Evolutionary conservation across 208 protist species (phyloP).

Genomic region (Leishmania tropica): DNA sequence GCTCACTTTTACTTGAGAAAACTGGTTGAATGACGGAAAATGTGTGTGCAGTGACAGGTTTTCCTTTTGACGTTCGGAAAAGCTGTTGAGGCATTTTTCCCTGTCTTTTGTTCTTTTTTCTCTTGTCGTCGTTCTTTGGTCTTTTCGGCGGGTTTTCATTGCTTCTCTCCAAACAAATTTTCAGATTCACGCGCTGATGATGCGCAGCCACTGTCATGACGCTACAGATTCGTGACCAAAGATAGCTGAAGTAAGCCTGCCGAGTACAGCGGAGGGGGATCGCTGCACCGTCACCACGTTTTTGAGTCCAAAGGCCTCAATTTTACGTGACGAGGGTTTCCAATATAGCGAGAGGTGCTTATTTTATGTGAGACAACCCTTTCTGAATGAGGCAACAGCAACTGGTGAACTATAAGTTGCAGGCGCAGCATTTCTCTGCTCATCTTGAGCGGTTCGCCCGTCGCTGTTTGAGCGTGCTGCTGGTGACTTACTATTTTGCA

Average conservation of each 20-base stretch:
- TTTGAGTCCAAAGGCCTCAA: not conserved
- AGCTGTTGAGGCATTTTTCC: not conserved
- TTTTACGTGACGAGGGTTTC: not conserved
- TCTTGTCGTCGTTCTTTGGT: too few species aligned
- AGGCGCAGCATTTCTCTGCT: not conserved
- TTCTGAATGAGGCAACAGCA: not conserved
- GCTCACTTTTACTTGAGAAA: not conserved
- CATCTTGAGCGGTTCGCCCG: not conserved
- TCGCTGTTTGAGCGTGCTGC: not conserved
- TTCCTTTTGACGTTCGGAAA: not conserved
- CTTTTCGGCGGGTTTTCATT: not conserved
- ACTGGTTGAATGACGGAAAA: not conserved
- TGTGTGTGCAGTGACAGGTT: not conserved
- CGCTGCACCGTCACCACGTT: not conserved
- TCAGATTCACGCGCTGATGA: not conserved
- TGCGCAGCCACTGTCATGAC: not conserved
- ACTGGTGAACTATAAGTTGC: not conserved
- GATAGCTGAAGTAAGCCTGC: not conserved
- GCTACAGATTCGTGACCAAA: not conserved
- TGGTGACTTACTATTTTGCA: too few species aligned
- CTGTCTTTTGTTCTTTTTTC: too few species aligned
- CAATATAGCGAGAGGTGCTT: not conserved
- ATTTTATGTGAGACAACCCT: not conserved
- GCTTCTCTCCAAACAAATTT: not conserved
- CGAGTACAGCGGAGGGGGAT: not conserved